Percentiles rank a stretch among this genome's conserved stretches.
These are phyloP conservation scores for Paraleonurus japonicus DNA, from an alignment of 257 asterid genomes.

Conservation along the genomic window DNA sequence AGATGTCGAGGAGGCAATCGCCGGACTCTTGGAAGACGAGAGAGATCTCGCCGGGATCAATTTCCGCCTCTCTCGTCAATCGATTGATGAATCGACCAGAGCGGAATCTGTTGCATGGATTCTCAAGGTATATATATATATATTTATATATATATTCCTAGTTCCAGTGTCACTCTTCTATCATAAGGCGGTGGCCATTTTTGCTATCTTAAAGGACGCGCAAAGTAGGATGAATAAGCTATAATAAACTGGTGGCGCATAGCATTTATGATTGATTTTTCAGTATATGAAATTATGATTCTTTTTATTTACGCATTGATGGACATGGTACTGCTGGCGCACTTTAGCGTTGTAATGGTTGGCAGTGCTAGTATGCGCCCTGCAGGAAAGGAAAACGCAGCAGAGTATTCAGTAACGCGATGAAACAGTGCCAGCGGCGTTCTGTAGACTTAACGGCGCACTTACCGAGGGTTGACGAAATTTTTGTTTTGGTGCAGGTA, in stretches of 20 bases:
- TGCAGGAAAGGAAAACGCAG: neutral
- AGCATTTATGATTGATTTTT: neutral
- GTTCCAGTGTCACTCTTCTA: slow-evolving; percentile 21
- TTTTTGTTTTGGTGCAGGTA: slow-evolving; percentile 53
- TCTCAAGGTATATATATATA: slow-evolving; percentile 72
- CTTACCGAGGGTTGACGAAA: slow-evolving; percentile 16
- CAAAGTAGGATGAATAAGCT: slow-evolving; percentile 16
- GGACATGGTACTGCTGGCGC: slow-evolving; percentile 12
- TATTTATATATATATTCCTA: slow-evolving; percentile 32
- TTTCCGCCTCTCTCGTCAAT: slow-evolving; percentile 42
- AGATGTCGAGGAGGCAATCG: slow-evolving; percentile 68
- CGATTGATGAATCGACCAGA: slow-evolving; percentile 59
- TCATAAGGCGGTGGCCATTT: slow-evolving; percentile 27
- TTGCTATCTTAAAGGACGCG: neutral
- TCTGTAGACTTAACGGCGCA: slow-evolving; percentile 26
- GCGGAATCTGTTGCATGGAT: slow-evolving; percentile 83
- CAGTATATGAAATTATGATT: neutral
- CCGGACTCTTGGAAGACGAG: slow-evolving; percentile 76
- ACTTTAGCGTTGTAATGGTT: slow-evolving; percentile 18
- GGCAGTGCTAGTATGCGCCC: slow-evolving; percentile 22
- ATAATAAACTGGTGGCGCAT: slow-evolving; percentile 21
- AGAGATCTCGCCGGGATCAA: slow-evolving; percentile 42
- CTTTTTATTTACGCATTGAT: neutral
- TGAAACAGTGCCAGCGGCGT: slow-evolving; percentile 35
- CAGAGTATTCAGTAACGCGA: slow-evolving; percentile 28